Base-by-base conservation (phyloP, 495 filamentous ascomycete genomes). In the Friedmanniomyces endolithicus region DNA sequence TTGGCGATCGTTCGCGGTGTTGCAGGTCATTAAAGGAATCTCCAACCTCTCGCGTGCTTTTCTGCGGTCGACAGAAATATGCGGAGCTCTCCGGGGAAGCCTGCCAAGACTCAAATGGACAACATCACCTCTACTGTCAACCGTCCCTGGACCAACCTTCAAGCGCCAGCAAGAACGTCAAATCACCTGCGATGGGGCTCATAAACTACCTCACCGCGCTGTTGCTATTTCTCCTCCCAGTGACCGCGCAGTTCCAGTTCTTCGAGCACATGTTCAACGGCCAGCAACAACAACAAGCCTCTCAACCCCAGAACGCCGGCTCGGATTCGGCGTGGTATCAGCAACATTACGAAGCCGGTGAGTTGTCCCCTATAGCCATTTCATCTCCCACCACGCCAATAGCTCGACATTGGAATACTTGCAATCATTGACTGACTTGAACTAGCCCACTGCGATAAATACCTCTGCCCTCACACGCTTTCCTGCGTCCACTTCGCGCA, bases 401-500 rank as follows among this genome's bases (percentile, higher is more conserved):
- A 22, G 11, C 6, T 25, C 29, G 12, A 31, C n/a, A n/a, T n/a
- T n/a, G n/a, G 31, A 41, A 14, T 8, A 40, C 3, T 52, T 24
- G 27, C 4, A 3, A 3, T 31, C 9, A 4, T 31, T 31, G 27
- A 9, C 27, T 31, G 27, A 31, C 27, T 4, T 31, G 27, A 9
- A 31, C 16, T 29, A 85, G 80, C 84, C 9, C 81, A 78, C 65
- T 96, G 89, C 73, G 78, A 83, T 56, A 86, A 88, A 62, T 96
- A 94, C 66, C 80, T 95, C n/a, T 95, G 89, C 64, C 89, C 89
- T 0, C 84, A 80, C 49, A 95, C 88, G 3, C 78, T 95, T 23
- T 83, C 87, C 6, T 96, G 89, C 72, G 89, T 96, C 1, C 81
- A 86, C 65, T 87, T 94, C 75, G 88, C 89, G 8, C 88, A 94